Percentiles rank a stretch among this genome's conserved stretches.
Conservation (phyloP, 1,284 basidiomycete genomes). For the Porogramme epimiltina region DNA sequence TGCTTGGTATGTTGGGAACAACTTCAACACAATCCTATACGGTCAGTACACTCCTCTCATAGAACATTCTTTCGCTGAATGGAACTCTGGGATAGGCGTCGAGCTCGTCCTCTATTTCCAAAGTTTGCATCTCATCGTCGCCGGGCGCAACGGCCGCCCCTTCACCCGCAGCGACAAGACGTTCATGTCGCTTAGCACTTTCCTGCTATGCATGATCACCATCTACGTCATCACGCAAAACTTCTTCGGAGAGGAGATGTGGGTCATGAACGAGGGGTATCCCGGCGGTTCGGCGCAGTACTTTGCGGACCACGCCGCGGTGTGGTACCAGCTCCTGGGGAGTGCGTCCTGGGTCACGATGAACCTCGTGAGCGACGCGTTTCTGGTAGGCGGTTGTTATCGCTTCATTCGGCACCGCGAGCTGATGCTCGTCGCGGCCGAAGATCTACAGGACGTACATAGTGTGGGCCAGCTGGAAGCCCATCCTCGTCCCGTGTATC, state of each 20-base stretch:
- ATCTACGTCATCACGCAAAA: conserved; percentile 9
- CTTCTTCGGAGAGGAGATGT: conserved; percentile 21
- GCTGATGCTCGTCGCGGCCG: not conserved
- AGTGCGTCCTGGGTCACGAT: conserved; percentile 8
- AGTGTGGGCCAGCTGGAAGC: conserved; percentile 6
- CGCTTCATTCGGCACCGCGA: not conserved
- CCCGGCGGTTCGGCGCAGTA: conserved; percentile 14
- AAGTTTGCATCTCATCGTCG: conserved; percentile 4
- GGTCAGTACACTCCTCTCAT: conserved; percentile 1
- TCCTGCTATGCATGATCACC: conserved; percentile 14
- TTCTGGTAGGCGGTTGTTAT: conserved; percentile 14
- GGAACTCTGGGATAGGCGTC: not conserved
- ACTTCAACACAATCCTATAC: conserved; percentile 18
- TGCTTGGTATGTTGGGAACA: conserved; percentile 20
- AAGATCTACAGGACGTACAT: conserved; percentile 17
- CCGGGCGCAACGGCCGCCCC: not conserved
- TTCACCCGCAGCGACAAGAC: conserved; percentile 8
- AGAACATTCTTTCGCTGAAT: not conserved
- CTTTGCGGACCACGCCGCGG: conserved; percentile 8
- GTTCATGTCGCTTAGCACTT: conserved; percentile 17
- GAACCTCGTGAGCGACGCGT: conserved; percentile 7
- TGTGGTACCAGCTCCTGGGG: conserved; percentile 21
- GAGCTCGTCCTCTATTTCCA: conserved; percentile 13
- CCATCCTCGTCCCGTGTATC: not conserved
- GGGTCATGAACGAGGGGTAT: conserved; percentile 15